phyloP scores from a whole-genome alignment of 2,329 filamentous ascomycete genomes.

The Paecilomyces sp. region DNA sequence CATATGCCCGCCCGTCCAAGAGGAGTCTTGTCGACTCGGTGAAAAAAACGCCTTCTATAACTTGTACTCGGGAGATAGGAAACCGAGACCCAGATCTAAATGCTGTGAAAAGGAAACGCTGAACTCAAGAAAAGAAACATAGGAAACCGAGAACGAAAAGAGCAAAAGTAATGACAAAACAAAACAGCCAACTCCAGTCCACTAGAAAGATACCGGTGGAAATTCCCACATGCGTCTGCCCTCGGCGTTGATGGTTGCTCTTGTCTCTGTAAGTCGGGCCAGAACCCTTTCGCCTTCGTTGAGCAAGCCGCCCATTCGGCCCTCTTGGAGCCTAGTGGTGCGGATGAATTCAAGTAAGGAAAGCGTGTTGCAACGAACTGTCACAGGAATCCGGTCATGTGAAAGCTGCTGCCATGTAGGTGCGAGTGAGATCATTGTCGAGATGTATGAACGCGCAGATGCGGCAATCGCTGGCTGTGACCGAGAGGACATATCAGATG shows the following conservation, averaged over 20 bases:
- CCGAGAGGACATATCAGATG: not conserved
- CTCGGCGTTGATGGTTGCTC: slow-evolving; percentile 5
- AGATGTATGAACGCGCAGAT: slow-evolving; percentile 12
- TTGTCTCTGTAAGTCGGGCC: slow-evolving; percentile 18
- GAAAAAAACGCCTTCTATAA: not conserved
- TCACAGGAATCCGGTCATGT: slow-evolving; percentile 8
- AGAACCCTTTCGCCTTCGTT: slow-evolving; percentile 26
- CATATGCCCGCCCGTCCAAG: not conserved
- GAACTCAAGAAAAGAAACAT: not conserved
- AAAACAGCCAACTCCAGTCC: not conserved
- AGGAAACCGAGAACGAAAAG: not conserved
- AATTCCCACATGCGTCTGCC: slow-evolving; percentile 19
- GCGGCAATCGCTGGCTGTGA: not conserved
- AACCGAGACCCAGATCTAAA: not conserved
- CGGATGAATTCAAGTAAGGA: slow-evolving; percentile 24
- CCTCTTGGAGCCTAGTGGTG: slow-evolving; percentile 14
- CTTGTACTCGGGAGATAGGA: not conserved
- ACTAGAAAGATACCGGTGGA: not conserved
- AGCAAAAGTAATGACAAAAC: too few species aligned
- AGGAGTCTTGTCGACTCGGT: not conserved
- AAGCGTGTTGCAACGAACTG: slow-evolving; percentile 15
- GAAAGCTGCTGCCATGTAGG: slow-evolving; percentile 11
- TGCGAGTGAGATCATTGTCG: slow-evolving; percentile 12
- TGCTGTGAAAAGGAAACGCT: not conserved
- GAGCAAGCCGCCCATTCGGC: slow-evolving; percentile 24